These are phyloP conservation scores for Quercus variabilis DNA, from an alignment of 306 rosid species.

Conservation along the genomic window DNA sequence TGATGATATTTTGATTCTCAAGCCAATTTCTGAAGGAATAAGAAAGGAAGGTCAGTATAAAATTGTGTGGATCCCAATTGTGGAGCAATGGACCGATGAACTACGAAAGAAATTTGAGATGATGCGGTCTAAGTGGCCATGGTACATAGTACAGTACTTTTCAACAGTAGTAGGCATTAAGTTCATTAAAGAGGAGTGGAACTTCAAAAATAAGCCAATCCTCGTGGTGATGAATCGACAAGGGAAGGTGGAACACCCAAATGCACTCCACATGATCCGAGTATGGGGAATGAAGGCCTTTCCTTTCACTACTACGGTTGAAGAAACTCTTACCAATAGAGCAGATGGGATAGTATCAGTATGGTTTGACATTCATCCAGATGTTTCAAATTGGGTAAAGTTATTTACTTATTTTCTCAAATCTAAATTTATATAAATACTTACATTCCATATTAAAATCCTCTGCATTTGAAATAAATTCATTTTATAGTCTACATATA, in stretches of 20 bases:
- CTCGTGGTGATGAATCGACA: constrained; percentile 34
- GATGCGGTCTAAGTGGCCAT: constrained; percentile 40
- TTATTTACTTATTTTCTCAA: neutral
- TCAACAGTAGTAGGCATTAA: constrained; percentile 32
- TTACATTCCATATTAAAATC: neutral
- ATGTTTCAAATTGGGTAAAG: constrained; percentile 19
- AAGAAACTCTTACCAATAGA: neutral
- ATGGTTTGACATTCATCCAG: neutral
- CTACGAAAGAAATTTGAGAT: constrained; percentile 26
- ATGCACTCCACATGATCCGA: constrained; percentile 52
- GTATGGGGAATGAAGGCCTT: constrained; percentile 45
- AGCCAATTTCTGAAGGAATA: constrained; percentile 24
- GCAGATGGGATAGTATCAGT: constrained; percentile 14
- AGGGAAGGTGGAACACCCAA: constrained; percentile 35
- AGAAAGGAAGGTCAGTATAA: constrained; percentile 18
- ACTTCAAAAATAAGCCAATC: constrained; percentile 41
- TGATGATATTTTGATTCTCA: constrained; percentile 24
- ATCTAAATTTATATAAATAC: neutral
- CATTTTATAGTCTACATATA: too few species aligned
- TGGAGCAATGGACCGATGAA: constrained; percentile 43
- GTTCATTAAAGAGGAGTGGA: constrained; percentile 43
- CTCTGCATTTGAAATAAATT: too few species aligned
- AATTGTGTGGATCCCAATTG: constrained; percentile 63
- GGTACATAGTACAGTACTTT: constrained; percentile 35
- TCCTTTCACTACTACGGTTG: constrained; percentile 21